Base-by-base conservation (phyloP, 129 eudicot species). In the Silybum marianum region DNA sequence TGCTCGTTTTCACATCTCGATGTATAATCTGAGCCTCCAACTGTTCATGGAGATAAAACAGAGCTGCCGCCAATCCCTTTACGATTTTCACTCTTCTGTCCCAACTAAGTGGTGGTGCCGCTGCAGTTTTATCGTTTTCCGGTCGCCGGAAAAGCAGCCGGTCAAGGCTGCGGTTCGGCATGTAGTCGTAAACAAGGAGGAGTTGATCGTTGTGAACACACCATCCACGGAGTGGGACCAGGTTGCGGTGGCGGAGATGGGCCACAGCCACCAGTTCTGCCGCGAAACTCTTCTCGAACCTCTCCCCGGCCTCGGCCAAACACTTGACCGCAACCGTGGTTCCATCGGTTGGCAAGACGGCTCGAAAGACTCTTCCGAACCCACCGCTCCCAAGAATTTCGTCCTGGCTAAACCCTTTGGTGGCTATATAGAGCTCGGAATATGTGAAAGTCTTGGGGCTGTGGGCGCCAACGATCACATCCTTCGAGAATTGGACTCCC, bases 241-340 rank as follows among this genome's bases (percentile, higher is more conserved):
- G 92, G 63, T 95, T 95, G 62, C 99, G 88, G 88, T 95, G 99
- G 73, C 99, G 93, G 34, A 95, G 87, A 81, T 95, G 97, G 10
- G 99, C 98, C 85, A 95, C 97, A 0, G 99, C 99, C 73, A 88
- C 97, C 84, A 95, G 75, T 83, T 95, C 99, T 0, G 99, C 98
- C 22, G 92, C 92, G 69, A 95, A 95, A 1, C 97, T 91, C 85
- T 93, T 95, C 85, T 95, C 95, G 13, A 95, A 89, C 67, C 81
- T 44, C 75, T 89, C 89, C 13, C 95, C 97, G 13, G 78, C 89
- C 85, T 90, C 96, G 11, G 86, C 81, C 88, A 95, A 72, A 78
- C 99, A 93, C 76, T 95, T 95, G 6, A 95, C 99, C 7, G 99
- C 99, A 0, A 84, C 98, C 60, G 78, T 72, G 1, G 95, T 88